Percentiles rank a stretch among this genome's conserved stretches.
phyloP scores from a whole-genome alignment of 495 filamentous ascomycete genomes.

The Sabuloglossum arenarium region DNA sequence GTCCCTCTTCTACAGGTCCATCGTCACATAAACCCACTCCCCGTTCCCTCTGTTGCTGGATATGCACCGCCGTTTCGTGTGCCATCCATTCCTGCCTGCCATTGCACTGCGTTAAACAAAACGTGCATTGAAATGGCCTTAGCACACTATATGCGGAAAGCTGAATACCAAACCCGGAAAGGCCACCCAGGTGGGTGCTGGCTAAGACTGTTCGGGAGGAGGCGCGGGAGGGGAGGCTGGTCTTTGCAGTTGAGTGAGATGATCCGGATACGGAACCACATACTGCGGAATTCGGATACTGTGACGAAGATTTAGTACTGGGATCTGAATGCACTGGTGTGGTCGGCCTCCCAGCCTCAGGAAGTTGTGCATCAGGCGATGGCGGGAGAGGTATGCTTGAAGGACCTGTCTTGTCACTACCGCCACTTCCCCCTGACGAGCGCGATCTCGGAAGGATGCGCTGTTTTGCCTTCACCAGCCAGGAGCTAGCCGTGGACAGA shows the following conservation, averaged over 20 bases:
- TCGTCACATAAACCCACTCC: neutral
- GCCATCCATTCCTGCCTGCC: neutral
- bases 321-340: too few relatives aligned
- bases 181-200: too few relatives aligned
- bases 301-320: too few relatives aligned
- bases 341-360: too few relatives aligned
- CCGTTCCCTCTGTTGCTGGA: neutral
- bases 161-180: too few relatives aligned
- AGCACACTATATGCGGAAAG: neutral
- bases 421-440: neutral
- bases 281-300: too few relatives aligned
- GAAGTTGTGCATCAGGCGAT: too few relatives aligned
- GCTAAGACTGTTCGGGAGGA: neutral
- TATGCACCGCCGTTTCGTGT: neutral
- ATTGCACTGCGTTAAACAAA: neutral
- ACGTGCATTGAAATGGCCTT: neutral
- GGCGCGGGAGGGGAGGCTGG: neutral
- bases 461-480: neutral
- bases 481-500: neutral
- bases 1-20: too few relatives aligned
- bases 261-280: too few relatives aligned
- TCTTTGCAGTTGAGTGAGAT: too few relatives aligned
- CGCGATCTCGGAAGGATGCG: neutral
- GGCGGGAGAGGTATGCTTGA: neutral
- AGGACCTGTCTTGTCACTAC: neutral